These are phyloP conservation scores for Coemansia sp. DNA, from an alignment of 192 early-diverging fungal species.

Conservation along the genomic window DNA sequence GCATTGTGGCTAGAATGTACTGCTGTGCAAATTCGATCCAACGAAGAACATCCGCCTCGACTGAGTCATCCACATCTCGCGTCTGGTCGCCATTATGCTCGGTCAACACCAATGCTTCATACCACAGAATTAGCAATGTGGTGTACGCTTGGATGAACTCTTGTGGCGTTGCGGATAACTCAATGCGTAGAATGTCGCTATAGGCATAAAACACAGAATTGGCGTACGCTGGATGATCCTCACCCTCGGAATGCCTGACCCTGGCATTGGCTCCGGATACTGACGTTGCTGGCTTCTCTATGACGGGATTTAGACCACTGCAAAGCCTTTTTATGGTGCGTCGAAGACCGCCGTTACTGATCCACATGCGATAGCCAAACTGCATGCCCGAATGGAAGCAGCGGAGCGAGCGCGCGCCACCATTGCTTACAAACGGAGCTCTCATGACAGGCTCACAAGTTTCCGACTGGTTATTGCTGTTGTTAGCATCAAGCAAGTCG, in stretches of 20 bases:
- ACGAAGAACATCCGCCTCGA: constrained; percentile 15
- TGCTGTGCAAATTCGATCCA: constrained; percentile 46
- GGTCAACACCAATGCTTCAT: constrained; percentile 1
- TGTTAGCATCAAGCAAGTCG: not conserved
- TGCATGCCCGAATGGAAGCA: constrained; percentile 32
- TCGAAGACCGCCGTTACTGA: constrained; percentile 39
- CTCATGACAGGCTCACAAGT: not conserved
- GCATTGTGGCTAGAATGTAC: constrained; percentile 4
- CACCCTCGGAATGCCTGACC: not conserved
- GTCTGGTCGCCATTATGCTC: not conserved
- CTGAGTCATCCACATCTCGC: not conserved
- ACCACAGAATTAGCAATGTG: constrained; percentile 43
- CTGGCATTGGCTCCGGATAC: not conserved
- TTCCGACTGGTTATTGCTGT: not conserved
- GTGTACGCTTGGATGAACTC: constrained; percentile 43
- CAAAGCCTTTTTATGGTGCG: constrained; percentile 18
- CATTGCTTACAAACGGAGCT: not conserved
- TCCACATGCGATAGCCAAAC: constrained; percentile 38
- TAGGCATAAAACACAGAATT: constrained; percentile 11
- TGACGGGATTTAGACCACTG: not conserved
- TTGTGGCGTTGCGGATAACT: constrained; percentile 16
- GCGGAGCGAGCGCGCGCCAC: not conserved
- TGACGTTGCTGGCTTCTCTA: not conserved
- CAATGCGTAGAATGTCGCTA: constrained; percentile 37
- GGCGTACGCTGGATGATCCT: not conserved